Conservation (phyloP, 2,329 filamentous ascomycete species). For the Ceratocystis destructans region DNA sequence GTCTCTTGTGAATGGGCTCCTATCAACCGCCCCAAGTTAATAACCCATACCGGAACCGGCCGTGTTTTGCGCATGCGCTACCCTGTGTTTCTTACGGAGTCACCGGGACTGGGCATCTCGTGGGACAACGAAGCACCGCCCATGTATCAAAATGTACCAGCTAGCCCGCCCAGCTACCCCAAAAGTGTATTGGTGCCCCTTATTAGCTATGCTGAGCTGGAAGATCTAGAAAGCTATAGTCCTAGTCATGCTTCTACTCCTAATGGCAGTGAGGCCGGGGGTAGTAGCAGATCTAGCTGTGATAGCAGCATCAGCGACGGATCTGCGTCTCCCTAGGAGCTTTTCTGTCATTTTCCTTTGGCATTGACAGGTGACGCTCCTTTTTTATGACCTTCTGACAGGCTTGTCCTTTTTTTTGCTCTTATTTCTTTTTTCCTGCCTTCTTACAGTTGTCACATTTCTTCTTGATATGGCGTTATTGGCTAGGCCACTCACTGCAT, state of each 20-base stretch:
- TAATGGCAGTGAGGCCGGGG: neutral
- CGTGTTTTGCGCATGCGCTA: slow-evolving; percentile 90
- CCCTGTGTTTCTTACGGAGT: slow-evolving; percentile 65
- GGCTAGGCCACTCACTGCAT: slow-evolving; percentile 6
- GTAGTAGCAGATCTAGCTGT: slow-evolving; percentile 6
- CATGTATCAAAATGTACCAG: slow-evolving; percentile 84
- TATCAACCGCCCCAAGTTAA: slow-evolving; percentile 50
- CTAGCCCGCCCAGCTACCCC: slow-evolving; percentile 61
- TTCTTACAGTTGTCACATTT: neutral
- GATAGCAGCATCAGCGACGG: slow-evolving; percentile 16
- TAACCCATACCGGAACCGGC: slow-evolving; percentile 78
- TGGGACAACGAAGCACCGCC: slow-evolving; percentile 96
- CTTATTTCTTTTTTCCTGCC: neutral
- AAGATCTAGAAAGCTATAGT: slow-evolving; percentile 13
- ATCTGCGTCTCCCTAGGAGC: neutral
- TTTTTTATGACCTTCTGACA: neutral
- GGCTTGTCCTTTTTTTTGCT: neutral
- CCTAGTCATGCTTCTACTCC: neutral
- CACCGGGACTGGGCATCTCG: slow-evolving; percentile 73
- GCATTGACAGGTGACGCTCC: neutral
- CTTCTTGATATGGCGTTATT: slow-evolving; percentile 8
- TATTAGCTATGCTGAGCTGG: slow-evolving; percentile 17
- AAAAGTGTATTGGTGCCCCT: slow-evolving; percentile 8
- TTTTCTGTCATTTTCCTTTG: neutral
- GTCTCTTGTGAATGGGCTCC: slow-evolving; percentile 81